Evolutionary conservation across 306 rosid species (phyloP).

Genomic region (Purshia tridentata): DNA sequence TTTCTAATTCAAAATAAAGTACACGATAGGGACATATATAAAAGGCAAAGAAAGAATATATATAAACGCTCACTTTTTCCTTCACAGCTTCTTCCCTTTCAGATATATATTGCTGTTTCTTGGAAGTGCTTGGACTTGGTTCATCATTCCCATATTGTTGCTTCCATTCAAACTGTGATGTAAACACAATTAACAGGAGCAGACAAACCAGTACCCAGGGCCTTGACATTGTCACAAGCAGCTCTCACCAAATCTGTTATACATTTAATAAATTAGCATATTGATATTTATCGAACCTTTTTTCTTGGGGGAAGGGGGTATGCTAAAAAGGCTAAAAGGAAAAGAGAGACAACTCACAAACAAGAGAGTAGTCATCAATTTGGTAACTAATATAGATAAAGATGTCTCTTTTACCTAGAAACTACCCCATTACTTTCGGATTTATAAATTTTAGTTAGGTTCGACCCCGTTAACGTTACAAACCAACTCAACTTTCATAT

Average conservation of each 20-base stretch:
- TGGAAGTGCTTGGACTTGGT: slow-evolving; percentile 37
- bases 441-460: neutral
- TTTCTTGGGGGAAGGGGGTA: neutral
- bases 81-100: slow-evolving; percentile 55
- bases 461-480: neutral
- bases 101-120: slow-evolving; percentile 37
- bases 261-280: slow-evolving; percentile 10
- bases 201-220: slow-evolving; percentile 62
- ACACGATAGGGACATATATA: neutral
- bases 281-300: neutral
- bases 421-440: neutral
- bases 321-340: neutral
- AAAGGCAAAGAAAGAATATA: slow-evolving; percentile 7
- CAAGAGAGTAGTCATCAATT: neutral
- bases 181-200: slow-evolving; percentile 52
- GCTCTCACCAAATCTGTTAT: slow-evolving; percentile 31
- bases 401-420: neutral
- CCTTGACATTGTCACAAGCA: slow-evolving; percentile 43
- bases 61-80: slow-evolving; percentile 41
- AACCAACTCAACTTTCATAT: neutral
- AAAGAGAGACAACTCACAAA: neutral
- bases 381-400: neutral
- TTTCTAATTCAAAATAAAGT: neutral
- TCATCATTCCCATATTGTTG: slow-evolving; percentile 54
- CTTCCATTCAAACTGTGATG: slow-evolving; percentile 69